phyloP scores from a whole-genome alignment of 1,284 basidiomycete species.

The Fistulina hepatica region DNA sequence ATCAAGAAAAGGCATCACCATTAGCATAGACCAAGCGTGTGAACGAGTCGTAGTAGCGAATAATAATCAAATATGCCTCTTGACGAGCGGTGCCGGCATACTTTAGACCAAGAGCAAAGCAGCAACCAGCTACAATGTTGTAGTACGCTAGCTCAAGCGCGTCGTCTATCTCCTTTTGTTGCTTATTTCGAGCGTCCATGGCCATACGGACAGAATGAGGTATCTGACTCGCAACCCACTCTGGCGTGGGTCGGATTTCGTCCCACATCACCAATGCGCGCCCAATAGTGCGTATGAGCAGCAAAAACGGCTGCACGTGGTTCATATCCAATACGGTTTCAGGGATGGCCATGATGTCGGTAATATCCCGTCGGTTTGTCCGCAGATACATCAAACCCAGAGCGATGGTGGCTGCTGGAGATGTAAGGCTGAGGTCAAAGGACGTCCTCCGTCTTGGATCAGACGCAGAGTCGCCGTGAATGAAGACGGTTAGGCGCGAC shows the following conservation, averaged over 20 bases:
- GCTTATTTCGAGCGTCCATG: slow-evolving; percentile 38
- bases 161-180: slow-evolving; percentile 56
- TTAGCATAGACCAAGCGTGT: slow-evolving; percentile 53
- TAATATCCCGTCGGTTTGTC: slow-evolving; percentile 75
- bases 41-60: slow-evolving; percentile 73
- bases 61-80: slow-evolving; percentile 75
- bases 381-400: slow-evolving; percentile 88
- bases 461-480: slow-evolving; percentile 49
- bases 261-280: slow-evolving; percentile 86
- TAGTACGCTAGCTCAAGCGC: slow-evolving; percentile 79
- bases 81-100: slow-evolving; percentile 88
- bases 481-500: slow-evolving; percentile 52
- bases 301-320: slow-evolving; percentile 77
- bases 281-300: slow-evolving; percentile 74
- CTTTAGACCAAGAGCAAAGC: slow-evolving; percentile 87
- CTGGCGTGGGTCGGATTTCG: slow-evolving; percentile 54
- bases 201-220: slow-evolving; percentile 58
- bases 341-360: slow-evolving; percentile 77
- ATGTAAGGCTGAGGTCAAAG: slow-evolving; percentile 81
- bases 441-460: no score
- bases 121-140: slow-evolving; percentile 82
- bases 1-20: slow-evolving; percentile 33
- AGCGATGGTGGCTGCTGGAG: slow-evolving; percentile 84
- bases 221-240: slow-evolving; percentile 73
- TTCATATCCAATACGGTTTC: slow-evolving; percentile 72